Base-by-base conservation (phyloP, 2,329 filamentous ascomycete species). In the Mariannaea sp. region DNA sequence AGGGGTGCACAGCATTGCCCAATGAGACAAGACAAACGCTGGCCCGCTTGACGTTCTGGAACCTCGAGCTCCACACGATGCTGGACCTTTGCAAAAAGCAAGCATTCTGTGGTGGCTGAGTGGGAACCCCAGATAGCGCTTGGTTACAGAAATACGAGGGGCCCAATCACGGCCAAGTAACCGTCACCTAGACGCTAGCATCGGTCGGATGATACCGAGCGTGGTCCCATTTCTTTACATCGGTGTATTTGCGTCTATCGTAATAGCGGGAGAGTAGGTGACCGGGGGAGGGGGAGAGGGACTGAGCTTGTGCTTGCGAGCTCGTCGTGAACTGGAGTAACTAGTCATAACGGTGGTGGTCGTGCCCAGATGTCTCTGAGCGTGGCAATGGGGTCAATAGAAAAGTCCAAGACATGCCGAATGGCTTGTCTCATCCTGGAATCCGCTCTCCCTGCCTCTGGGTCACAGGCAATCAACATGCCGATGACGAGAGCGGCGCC, bases 201-300 rank as follows among this genome's bases (percentile, higher is more conserved):
- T 10, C 46, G 38, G 45, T 29, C 40, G 47, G 38, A 49, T 42
- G 47, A 39, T 33, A 39, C 47, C 47, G 47, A 42, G 13, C 6
- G n/a, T 32, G 20, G 22, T 8, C 29, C 9, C 9, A 19, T 19
- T 29, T 17, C 22, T 17, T 24, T 32, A 14, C 17, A n/a, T 43
- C 22, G 29, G 14, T 36, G 10, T 29, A 43, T 42, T 49, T 30
- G 47, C n/a, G 39, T 42, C 47, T 42, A 49, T 49, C 47, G 47
- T 49, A 49, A 43, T 42, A 49, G 20, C 47, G 38, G 38, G 38
- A 16, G 22, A 14, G 20, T 14, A 2, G 14, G 22, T 12, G 30
- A 12, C 30, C 6, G 12, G 6, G 30, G 12, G 5, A 32, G 30
- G n/a, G 30, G n/a, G 30, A 5, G 22, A 24, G 8, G 7, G 12